Percentiles rank a stretch among this genome's conserved stretches.
Conservation (phyloP, 2,329 filamentous ascomycete genomes). For the Apiospora pterosperma region DNA sequence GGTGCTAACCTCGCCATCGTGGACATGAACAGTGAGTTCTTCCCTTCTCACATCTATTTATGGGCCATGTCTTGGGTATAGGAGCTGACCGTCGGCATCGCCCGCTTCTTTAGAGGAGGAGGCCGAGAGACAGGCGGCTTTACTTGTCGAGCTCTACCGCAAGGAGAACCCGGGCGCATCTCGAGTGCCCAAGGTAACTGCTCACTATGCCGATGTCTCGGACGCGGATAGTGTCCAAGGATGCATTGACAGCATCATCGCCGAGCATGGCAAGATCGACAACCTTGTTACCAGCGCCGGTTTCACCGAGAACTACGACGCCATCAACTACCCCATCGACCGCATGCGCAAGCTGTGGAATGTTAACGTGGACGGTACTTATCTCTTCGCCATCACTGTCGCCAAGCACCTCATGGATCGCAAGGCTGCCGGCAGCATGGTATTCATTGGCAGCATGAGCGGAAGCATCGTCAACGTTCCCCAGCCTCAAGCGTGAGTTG, state of each 20-base stretch:
- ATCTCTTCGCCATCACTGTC: slow-evolving; percentile 79
- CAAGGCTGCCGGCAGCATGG: slow-evolving; percentile 76
- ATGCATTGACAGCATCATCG: slow-evolving; percentile 67
- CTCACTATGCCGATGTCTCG: slow-evolving; percentile 86
- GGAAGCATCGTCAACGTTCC: slow-evolving; percentile 92
- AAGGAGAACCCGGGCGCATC: slow-evolving; percentile 73
- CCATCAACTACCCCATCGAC: slow-evolving; percentile 85
- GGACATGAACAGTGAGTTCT: slow-evolving; percentile 79
- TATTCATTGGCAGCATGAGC: slow-evolving; percentile 95
- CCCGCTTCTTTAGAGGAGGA: slow-evolving; percentile 63
- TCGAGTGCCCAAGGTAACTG: slow-evolving; percentile 77
- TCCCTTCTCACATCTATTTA: background rate
- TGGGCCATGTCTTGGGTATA: background rate
- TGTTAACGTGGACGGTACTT: slow-evolving; percentile 91
- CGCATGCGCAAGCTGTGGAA: slow-evolving; percentile 91
- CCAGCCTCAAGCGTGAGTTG: slow-evolving; percentile 73
- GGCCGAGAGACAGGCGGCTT: slow-evolving; percentile 71
- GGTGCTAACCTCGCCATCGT: slow-evolving; percentile 89
- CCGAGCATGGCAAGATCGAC: slow-evolving; percentile 78
- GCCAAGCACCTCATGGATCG: slow-evolving; percentile 87
- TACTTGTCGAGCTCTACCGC: slow-evolving; percentile 72
- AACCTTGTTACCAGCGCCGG: slow-evolving; percentile 93
- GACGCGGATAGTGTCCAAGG: slow-evolving; percentile 73
- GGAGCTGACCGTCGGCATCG: slow-evolving; percentile 13
- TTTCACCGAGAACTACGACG: slow-evolving; percentile 94